A percentile compares a stretch with the other conserved stretches of the same genome.
Evolutionary conservation across 2,329 filamentous ascomycete genomes (phyloP).

Genomic region (Penicillium sp.): DNA sequence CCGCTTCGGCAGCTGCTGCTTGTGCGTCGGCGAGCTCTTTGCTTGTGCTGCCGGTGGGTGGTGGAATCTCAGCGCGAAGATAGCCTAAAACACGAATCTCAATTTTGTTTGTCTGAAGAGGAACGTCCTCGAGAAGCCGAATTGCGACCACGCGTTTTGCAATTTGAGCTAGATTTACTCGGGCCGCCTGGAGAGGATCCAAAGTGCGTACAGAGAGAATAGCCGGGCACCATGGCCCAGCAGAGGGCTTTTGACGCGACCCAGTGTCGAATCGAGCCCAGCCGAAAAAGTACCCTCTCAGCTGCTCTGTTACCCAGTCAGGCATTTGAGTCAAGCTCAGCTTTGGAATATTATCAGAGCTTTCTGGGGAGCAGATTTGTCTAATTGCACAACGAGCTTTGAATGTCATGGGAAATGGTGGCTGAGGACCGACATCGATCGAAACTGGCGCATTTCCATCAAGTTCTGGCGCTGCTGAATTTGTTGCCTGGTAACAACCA

Average conservation of each 20-base stretch:
- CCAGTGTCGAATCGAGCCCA: constrained; percentile 53
- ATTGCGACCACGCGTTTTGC: constrained; percentile 50
- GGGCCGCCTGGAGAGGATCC: constrained; percentile 50
- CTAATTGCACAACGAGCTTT: constrained; percentile 19
- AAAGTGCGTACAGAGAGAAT: constrained; percentile 53
- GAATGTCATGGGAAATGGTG: constrained; percentile 32
- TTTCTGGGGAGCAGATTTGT: constrained; percentile 35
- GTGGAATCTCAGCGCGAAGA: constrained; percentile 45
- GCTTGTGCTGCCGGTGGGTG: constrained; percentile 14
- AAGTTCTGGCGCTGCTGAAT: constrained; percentile 27
- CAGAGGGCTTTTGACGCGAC: constrained; percentile 33
- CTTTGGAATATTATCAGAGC: constrained; percentile 54
- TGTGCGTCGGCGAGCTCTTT: constrained; percentile 36
- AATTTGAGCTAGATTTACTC: constrained; percentile 49
- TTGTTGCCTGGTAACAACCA: constrained; percentile 22
- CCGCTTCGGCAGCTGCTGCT: constrained; percentile 37
- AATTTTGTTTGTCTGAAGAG: constrained; percentile 40
- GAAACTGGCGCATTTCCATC: constrained; percentile 1
- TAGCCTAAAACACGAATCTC: constrained; percentile 62
- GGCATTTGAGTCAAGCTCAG: constrained; percentile 56
- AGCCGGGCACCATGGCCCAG: constrained; percentile 57
- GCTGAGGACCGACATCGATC: constrained; percentile 34
- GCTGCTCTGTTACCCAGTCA: constrained; percentile 53
- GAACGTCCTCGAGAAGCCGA: constrained; percentile 31
- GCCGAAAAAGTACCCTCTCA: constrained; percentile 64